These are phyloP conservation scores for Colletotrichum euphorbiae DNA, from an alignment of 2,329 filamentous ascomycete species.

Conservation along the genomic window DNA sequence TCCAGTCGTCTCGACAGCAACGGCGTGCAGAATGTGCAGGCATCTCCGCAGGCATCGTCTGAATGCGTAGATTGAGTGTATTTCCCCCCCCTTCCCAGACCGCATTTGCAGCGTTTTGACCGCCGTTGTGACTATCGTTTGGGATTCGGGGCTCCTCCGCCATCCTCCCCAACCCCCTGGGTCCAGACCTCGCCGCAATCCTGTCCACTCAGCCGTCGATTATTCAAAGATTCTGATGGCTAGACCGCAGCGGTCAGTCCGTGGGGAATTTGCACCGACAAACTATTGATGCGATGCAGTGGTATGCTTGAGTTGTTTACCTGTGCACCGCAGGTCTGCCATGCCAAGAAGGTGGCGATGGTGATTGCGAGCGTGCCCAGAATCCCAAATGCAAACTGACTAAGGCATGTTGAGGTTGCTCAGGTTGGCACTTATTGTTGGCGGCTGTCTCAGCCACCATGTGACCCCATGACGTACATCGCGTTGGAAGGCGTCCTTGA, in stretches of 20 bases:
- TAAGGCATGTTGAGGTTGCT: slow-evolving; percentile 11
- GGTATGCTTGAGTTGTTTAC: slow-evolving; percentile 18
- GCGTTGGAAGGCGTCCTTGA: not conserved
- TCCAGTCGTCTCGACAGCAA: slow-evolving; percentile 33
- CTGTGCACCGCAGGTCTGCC: slow-evolving; percentile 9
- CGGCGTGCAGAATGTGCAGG: slow-evolving; percentile 13
- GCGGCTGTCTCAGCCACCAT: slow-evolving; percentile 1
- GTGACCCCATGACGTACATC: slow-evolving; percentile 21
- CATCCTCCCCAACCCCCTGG: slow-evolving; percentile 32
- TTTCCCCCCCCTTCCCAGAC: not conserved
- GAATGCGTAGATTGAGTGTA: not conserved
- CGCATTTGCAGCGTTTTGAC: slow-evolving; percentile 32
- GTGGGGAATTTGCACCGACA: slow-evolving; percentile 14
- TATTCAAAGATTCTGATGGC: not conserved
- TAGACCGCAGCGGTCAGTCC: slow-evolving; percentile 30
- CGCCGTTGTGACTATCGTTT: slow-evolving; percentile 34
- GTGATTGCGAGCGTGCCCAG: slow-evolving; percentile 17
- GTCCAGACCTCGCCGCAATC: slow-evolving; percentile 23
- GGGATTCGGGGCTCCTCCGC: slow-evolving; percentile 17
- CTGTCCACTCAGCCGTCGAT: slow-evolving; percentile 26
- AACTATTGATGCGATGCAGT: slow-evolving; percentile 16
- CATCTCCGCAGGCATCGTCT: slow-evolving; percentile 8
- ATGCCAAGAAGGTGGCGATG: slow-evolving; percentile 13
- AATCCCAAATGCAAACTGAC: slow-evolving; percentile 8
- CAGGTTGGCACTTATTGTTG: not conserved